Percentiles rank a stretch among this genome's conserved stretches.
Conservation (phyloP, 2,329 filamentous ascomycete species). For the Penicillium sp. region DNA sequence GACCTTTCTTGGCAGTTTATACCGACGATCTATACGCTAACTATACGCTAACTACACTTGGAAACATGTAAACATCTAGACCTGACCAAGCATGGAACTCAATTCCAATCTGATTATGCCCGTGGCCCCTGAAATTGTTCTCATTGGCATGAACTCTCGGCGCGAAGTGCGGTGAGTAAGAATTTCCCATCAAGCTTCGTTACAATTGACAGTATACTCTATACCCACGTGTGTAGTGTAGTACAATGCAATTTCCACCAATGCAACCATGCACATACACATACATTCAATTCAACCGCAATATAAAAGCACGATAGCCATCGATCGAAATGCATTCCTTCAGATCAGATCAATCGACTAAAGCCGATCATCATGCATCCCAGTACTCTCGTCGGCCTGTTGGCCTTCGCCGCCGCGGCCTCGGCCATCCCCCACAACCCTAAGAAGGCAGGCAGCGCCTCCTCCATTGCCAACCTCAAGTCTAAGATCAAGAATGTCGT, state of each 20-base stretch:
- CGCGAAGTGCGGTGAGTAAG: neutral
- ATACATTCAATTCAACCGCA: neutral
- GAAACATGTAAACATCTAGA: neutral
- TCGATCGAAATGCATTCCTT: neutral
- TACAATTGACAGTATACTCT: neutral
- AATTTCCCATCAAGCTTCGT: neutral
- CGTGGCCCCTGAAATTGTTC: neutral
- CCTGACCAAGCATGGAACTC: neutral
- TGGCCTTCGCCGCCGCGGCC: conserved; percentile 23
- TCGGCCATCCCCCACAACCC: conserved; percentile 3
- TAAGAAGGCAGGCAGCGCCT: conserved; percentile 1
- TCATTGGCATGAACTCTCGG: neutral
- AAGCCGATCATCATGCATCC: conserved; percentile 6
- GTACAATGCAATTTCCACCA: neutral
- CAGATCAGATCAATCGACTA: neutral
- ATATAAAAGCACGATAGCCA: neutral
- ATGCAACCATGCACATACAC: neutral
- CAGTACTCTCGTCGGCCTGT: conserved; percentile 11
- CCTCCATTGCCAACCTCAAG: conserved; percentile 26
- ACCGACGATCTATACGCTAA: neutral
- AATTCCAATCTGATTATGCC: neutral
- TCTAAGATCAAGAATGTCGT: conserved; percentile 38
- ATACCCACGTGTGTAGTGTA: neutral
- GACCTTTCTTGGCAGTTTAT: neutral
- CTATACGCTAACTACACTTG: neutral